Percentiles rank a stretch among this genome's conserved stretches.
Evolutionary conservation across 257 asterid species (phyloP).

Genomic region (Coffea canephora): DNA sequence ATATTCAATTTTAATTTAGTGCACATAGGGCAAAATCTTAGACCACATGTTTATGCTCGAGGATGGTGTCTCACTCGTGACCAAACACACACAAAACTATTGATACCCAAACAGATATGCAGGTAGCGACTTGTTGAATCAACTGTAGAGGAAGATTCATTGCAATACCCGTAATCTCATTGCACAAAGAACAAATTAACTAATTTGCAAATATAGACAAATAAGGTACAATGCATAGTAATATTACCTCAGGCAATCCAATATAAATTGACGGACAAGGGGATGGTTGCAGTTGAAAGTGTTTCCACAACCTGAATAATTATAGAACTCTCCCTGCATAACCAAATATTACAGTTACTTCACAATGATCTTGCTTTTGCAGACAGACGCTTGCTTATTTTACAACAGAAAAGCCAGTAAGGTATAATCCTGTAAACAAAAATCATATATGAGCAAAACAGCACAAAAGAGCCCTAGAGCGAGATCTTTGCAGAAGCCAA

Average conservation of each 20-base stretch:
- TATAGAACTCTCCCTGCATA: constrained; percentile 92
- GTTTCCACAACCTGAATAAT: constrained; percentile 98
- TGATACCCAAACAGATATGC: neutral
- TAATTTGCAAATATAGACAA: neutral
- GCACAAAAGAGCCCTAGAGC: neutral
- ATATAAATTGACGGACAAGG: constrained; percentile 76
- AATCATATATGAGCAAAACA: neutral
- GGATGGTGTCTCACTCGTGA: neutral
- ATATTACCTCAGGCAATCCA: constrained; percentile 86
- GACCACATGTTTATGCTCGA: neutral
- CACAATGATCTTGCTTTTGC: neutral
- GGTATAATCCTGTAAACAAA: too few species aligned
- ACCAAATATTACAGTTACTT: constrained; percentile 8
- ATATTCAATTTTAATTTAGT: neutral
- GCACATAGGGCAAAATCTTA: neutral
- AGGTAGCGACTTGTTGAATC: too few species aligned
- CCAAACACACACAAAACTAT: neutral
- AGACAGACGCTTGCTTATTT: neutral
- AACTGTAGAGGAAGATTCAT: neutral
- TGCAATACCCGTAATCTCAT: neutral
- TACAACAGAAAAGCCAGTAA: neutral
- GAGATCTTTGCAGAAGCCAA: neutral
- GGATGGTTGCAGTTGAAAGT: constrained; percentile 98
- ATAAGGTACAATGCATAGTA: constrained; percentile 10
- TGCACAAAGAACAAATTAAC: neutral